Evolutionary conservation across 345 rosid genomes (phyloP).

Genomic region (Eucalyptus polybractea): DNA sequence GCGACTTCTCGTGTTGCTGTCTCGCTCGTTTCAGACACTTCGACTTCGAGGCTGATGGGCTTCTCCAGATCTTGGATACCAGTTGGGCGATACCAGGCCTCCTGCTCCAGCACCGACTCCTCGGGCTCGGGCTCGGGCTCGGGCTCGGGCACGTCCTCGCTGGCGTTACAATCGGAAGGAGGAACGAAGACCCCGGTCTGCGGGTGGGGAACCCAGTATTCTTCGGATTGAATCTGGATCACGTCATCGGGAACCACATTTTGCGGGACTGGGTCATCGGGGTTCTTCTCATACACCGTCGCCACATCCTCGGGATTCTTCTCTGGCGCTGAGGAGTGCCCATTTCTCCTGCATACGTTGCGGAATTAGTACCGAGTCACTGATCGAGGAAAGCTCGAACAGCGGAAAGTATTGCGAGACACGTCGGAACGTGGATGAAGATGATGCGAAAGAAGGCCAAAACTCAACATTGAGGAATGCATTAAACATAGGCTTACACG

Average conservation of each 20-base stretch:
- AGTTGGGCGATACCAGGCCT: constrained; percentile 87
- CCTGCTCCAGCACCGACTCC: constrained; percentile 48
- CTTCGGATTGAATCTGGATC: constrained; percentile 43
- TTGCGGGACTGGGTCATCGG: constrained; percentile 47
- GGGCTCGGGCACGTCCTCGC: background rate
- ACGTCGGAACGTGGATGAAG: background rate
- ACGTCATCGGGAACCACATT: constrained; percentile 52
- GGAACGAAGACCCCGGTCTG: constrained; percentile 84
- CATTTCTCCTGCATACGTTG: background rate
- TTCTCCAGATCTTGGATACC: constrained; percentile 78
- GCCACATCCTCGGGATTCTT: background rate
- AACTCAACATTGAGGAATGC: background rate
- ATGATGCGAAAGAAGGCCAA: background rate
- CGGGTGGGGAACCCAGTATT: constrained; percentile 88
- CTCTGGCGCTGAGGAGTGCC: constrained; percentile 2
- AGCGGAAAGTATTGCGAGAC: background rate
- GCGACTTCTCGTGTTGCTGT: background rate
- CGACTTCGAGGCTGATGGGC: constrained; percentile 24
- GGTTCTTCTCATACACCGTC: constrained; percentile 66
- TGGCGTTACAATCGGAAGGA: constrained; percentile 14
- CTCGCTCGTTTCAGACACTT: background rate
- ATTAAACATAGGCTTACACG: background rate
- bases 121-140: background rate
- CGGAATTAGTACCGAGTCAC: background rate
- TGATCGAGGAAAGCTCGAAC: background rate